Percentiles rank a stretch among this genome's conserved stretches.
Conservation (phyloP, 2,329 filamentous ascomycete species). For the Ceratocystis harringtonii region DNA sequence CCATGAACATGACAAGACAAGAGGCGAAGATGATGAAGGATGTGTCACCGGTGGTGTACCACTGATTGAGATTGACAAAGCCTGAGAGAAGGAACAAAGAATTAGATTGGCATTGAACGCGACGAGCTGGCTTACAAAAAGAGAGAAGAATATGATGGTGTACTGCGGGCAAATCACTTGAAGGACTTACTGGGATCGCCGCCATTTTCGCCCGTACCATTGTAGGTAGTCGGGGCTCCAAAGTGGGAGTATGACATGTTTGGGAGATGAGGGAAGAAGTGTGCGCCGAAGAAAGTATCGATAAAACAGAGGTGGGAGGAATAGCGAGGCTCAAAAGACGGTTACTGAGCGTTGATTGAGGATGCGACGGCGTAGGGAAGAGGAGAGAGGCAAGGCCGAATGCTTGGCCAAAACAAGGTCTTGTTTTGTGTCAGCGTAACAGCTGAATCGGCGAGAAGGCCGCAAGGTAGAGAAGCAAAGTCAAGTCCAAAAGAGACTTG, state of each 20-base stretch:
- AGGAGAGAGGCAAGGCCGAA: not conserved
- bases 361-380: not conserved
- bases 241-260: slow-evolving; percentile 45
- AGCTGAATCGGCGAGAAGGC: slow-evolving; percentile 1
- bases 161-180: slow-evolving; percentile 1
- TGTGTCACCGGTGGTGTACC: slow-evolving; percentile 82
- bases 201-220: slow-evolving; percentile 50
- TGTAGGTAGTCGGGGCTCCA: slow-evolving; percentile 44
- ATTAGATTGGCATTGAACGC: not conserved
- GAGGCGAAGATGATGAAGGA: slow-evolving; percentile 82
- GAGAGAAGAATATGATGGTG: too few species aligned
- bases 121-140: not conserved
- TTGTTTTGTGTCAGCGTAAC: not conserved
- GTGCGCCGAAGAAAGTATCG: not conserved
- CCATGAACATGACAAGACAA: slow-evolving; percentile 92
- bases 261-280: not conserved
- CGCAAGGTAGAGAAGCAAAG: not conserved
- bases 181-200: slow-evolving; percentile 44
- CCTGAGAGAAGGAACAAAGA: slow-evolving; percentile 33
- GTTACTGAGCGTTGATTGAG: not conserved
- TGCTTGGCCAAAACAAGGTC: not conserved
- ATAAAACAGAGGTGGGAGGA: not conserved
- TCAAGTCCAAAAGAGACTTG: not conserved
- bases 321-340: not conserved
- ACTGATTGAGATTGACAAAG: slow-evolving; percentile 83